These are phyloP conservation scores for Petunia hybrid DNA, from an alignment of 305 asterid species.

Conservation along the genomic window DNA sequence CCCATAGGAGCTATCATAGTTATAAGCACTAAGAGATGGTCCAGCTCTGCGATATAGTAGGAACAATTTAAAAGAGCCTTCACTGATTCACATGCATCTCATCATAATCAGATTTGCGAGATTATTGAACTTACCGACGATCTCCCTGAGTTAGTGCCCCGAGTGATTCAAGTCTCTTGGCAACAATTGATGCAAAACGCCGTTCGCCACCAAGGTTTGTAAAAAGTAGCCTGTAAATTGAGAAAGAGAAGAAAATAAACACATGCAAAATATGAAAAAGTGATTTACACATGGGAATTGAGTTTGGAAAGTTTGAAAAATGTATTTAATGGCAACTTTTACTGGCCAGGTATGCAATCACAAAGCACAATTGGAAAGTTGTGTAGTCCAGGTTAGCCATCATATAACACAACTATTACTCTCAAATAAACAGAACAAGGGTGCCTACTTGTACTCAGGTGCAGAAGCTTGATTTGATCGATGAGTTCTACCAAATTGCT, in stretches of 20 bases:
- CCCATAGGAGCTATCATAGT: conserved; percentile 90
- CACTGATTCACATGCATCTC: background rate
- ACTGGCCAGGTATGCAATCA: conserved; percentile 12
- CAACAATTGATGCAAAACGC: conserved; percentile 97
- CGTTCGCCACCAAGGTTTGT: conserved; percentile 99
- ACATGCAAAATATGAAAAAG: conserved; percentile 12
- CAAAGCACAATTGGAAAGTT: background rate
- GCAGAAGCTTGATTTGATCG: conserved; percentile 99
- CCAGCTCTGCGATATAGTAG: conserved; percentile 83
- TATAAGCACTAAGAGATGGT: conserved; percentile 92
- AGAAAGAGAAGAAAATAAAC: conserved; percentile 14
- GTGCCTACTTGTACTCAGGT: conserved; percentile 85
- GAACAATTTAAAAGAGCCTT: conserved; percentile 15
- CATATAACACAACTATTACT: conserved; percentile 19
- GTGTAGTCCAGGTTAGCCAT: conserved; percentile 13
- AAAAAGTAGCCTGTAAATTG: conserved; percentile 72
- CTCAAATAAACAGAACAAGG: conserved; percentile 29
- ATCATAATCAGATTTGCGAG: conserved; percentile 21
- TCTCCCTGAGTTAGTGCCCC: conserved; percentile 99
- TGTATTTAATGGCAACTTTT: conserved; percentile 22
- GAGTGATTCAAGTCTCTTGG: conserved; percentile 96
- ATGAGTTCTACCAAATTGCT: conserved; percentile 99
- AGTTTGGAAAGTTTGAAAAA: conserved; percentile 10
- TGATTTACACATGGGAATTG: background rate
- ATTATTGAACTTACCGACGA: conserved; percentile 68